Conservation (phyloP, 179 eudicot species). For the Kewa caespitosa region DNA sequence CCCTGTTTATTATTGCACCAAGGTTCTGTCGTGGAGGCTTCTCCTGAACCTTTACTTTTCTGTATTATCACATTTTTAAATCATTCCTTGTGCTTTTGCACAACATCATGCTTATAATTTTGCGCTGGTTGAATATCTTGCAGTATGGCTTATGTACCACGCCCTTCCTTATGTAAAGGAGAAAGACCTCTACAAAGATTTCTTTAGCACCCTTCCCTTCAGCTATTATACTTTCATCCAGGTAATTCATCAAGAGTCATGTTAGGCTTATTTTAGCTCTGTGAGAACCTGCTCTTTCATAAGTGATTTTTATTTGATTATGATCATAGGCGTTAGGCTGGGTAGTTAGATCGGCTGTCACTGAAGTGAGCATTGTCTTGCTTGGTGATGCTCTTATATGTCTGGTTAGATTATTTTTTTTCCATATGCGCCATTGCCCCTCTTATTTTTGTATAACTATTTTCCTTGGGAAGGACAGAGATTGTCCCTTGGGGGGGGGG, state of each 20-base stretch:
- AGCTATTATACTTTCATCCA: slow-evolving; percentile 59
- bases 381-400: background rate
- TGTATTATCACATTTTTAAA: background rate
- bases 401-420: no score
- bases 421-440: no score
- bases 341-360: background rate
- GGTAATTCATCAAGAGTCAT: slow-evolving; percentile 34
- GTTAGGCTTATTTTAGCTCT: background rate
- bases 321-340: no score
- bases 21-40: background rate
- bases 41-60: background rate
- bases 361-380: background rate
- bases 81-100: background rate
- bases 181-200: slow-evolving; percentile 56
- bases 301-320: background rate
- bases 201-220: slow-evolving; percentile 56
- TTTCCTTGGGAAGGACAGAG: background rate
- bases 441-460: background rate
- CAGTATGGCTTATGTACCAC: slow-evolving; percentile 95
- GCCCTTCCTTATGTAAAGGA: slow-evolving; percentile 69
- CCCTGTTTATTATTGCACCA: background rate
- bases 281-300: background rate
- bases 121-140: slow-evolving; percentile 22
- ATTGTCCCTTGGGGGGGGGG: no score
- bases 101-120: slow-evolving; percentile 2